Conservation (phyloP, 2,329 filamentous ascomycete species). For the Trichoderma sp. region DNA sequence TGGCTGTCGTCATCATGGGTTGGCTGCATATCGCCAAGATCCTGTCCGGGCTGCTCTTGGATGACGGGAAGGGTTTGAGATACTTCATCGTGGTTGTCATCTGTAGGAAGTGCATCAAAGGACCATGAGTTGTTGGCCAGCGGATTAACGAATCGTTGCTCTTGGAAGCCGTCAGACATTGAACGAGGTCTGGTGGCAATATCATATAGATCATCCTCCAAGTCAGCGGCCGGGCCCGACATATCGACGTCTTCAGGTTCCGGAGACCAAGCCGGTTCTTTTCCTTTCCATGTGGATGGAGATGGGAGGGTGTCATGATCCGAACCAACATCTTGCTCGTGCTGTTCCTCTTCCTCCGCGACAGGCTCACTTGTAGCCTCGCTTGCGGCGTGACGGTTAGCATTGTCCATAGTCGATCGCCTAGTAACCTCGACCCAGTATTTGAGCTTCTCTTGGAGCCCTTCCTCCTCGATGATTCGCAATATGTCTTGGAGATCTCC, state of each 20-base stretch:
- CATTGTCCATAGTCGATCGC: slow-evolving; percentile 30
- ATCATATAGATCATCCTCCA: slow-evolving; percentile 17
- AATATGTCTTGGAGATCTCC: slow-evolving; percentile 60
- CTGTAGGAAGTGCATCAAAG: slow-evolving; percentile 44
- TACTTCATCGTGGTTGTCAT: slow-evolving; percentile 18
- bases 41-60: background rate
- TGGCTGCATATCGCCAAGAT: background rate
- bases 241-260: slow-evolving; percentile 13
- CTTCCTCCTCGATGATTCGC: slow-evolving; percentile 60
- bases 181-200: slow-evolving; percentile 47
- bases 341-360: background rate
- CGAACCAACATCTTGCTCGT: background rate
- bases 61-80: background rate
- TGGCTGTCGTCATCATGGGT: background rate
- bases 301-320: slow-evolving; percentile 2
- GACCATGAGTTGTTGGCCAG: slow-evolving; percentile 62
- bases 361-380: background rate
- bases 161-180: slow-evolving; percentile 55
- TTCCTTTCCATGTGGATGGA: slow-evolving; percentile 27
- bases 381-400: background rate
- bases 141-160: slow-evolving; percentile 45
- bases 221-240: slow-evolving; percentile 19
- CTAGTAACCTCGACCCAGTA: slow-evolving; percentile 58
- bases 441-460: slow-evolving; percentile 55
- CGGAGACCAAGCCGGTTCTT: slow-evolving; percentile 25